These are phyloP conservation scores for Didymella exigua DNA, from an alignment of 2,329 filamentous ascomycete species.

Conservation along the genomic window DNA sequence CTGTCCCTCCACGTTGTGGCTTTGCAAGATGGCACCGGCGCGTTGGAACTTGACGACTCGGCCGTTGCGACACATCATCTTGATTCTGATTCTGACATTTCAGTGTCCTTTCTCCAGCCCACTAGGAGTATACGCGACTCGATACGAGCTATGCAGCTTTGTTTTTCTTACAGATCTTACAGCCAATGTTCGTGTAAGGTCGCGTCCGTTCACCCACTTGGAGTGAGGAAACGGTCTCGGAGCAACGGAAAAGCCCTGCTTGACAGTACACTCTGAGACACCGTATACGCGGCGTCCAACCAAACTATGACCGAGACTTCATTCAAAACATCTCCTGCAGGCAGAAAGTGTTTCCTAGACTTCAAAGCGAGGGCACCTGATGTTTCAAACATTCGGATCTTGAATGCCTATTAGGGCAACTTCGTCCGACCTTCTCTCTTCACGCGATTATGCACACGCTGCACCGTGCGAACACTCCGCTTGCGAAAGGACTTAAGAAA, in stretches of 20 bases:
- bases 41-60: constrained; percentile 8
- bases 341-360: background rate
- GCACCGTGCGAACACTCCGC: constrained; percentile 6
- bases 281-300: constrained; percentile 4
- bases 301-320: background rate
- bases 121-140: background rate
- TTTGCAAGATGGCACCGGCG: constrained; percentile 6
- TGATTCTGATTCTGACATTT: background rate
- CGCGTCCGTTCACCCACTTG: background rate
- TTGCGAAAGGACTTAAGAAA: background rate
- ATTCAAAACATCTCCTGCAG: constrained; percentile 8
- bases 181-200: background rate
- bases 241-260: constrained; percentile 11
- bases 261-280: background rate
- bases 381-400: constrained; percentile 5
- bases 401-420: background rate
- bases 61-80: background rate
- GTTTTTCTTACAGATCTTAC: background rate
- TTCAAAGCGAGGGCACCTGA: background rate
- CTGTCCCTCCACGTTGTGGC: constrained; percentile 13
- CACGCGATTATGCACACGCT: background rate
- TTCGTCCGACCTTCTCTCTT: constrained; percentile 5
- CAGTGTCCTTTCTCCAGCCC: background rate
- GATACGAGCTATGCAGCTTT: background rate
- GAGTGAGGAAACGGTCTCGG: background rate